Evolutionary conservation across 345 rosid species (phyloP).

Genomic region (Syzygium oleosum): DNA sequence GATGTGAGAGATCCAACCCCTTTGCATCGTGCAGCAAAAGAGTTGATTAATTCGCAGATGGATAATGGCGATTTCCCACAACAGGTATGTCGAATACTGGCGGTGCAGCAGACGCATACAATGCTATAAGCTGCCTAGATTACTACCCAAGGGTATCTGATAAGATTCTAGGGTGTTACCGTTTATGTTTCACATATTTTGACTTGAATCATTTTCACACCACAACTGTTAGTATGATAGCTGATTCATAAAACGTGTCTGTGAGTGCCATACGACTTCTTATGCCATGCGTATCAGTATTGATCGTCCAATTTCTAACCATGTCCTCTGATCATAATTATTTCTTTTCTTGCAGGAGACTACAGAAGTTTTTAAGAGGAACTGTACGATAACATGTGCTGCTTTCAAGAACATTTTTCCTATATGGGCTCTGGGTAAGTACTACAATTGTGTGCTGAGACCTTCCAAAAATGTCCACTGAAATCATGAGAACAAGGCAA

Average conservation of each 20-base stretch:
- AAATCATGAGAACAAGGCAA: background rate
- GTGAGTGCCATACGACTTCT: background rate
- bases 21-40: conserved; percentile 47
- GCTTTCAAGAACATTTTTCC: conserved; percentile 6
- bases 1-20: conserved; percentile 46
- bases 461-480: background rate
- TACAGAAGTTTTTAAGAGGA: conserved; percentile 1
- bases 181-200: background rate
- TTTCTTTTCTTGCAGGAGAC: background rate
- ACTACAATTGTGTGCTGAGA: background rate
- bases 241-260: background rate
- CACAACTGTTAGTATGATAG: background rate
- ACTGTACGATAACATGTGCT: background rate
- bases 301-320: background rate
- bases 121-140: background rate
- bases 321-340: background rate
- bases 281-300: background rate
- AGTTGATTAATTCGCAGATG: conserved; percentile 45
- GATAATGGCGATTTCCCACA: conserved; percentile 63
- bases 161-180: background rate
- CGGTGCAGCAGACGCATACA: background rate
- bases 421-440: conserved; percentile 1
- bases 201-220: background rate
- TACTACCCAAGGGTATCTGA: background rate
- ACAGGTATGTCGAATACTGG: background rate